A percentile compares a stretch with the other conserved stretches of the same genome.
Evolutionary conservation across 2,329 filamentous ascomycete genomes (phyloP).

Genomic region (Chalaropsis thielavioides): DNA sequence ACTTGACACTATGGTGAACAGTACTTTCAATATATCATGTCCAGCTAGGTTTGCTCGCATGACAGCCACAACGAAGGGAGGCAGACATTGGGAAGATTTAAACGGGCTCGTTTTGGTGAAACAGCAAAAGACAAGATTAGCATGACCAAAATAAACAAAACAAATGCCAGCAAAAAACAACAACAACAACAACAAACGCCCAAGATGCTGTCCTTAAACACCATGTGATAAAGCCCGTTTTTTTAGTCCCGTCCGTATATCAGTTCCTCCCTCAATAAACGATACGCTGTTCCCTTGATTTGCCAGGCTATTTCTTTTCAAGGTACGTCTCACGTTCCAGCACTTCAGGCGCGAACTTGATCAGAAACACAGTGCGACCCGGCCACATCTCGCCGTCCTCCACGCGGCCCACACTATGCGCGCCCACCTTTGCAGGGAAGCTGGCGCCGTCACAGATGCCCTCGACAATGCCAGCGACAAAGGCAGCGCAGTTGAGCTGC

Average conservation of each 20-base stretch:
- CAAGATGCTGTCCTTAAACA: conserved; percentile 1
- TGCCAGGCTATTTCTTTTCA: conserved; percentile 36
- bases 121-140: background rate
- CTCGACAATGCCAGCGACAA: conserved; percentile 87
- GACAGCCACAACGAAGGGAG: background rate
- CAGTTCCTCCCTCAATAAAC: background rate
- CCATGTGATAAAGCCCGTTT: conserved; percentile 4
- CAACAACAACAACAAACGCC: conserved; percentile 6
- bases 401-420: conserved; percentile 54
- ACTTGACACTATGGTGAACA: background rate
- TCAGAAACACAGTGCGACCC: conserved; percentile 84
- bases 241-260: background rate
- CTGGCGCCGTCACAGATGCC: conserved; percentile 87
- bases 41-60: background rate
- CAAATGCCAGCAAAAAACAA: conserved; percentile 2
- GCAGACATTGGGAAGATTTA: background rate
- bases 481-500: conserved; percentile 91
- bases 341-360: conserved; percentile 84
- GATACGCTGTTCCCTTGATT: too few species aligned
- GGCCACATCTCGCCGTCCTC: conserved; percentile 76
- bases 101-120: background rate
- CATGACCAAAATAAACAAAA: background rate
- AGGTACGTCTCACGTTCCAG: conserved; percentile 80
- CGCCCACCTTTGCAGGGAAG: conserved; percentile 77
- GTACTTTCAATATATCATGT: background rate